Percentiles rank a stretch among this genome's conserved stretches.
phyloP scores from a whole-genome alignment of 257 asterid species.

The Forsythia viridissima region DNA sequence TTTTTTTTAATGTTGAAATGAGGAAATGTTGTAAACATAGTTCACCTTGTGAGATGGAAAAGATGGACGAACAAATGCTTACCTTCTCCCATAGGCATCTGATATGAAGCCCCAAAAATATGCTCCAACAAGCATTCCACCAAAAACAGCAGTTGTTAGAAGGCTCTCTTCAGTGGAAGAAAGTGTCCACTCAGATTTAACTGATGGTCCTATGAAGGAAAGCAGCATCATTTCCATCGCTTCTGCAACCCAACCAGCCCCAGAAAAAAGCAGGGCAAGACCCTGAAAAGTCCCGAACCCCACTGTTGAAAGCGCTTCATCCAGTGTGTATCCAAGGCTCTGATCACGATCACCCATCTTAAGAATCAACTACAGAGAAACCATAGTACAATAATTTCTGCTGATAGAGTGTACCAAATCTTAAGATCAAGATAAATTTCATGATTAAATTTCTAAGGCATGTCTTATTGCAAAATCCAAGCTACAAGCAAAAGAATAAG shows the following conservation, averaged over 20 bases:
- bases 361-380: not conserved
- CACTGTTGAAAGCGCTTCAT: slow-evolving; percentile 36
- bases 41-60: not conserved
- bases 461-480: not conserved
- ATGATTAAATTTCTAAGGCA: not conserved
- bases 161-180: slow-evolving; percentile 43
- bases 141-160: slow-evolving; percentile 36
- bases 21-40: no score
- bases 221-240: slow-evolving; percentile 39
- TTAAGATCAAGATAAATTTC: not conserved
- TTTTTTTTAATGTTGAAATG: no score
- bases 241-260: slow-evolving; percentile 41
- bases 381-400: not conserved
- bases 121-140: slow-evolving; percentile 43
- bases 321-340: slow-evolving; percentile 26
- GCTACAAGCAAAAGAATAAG: not conserved
- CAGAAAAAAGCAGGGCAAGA: slow-evolving; percentile 36
- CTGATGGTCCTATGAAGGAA: slow-evolving; percentile 43
- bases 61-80: not conserved
- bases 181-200: slow-evolving; percentile 38
- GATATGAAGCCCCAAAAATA: slow-evolving; percentile 40
- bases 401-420: not conserved
- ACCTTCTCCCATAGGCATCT: slow-evolving; percentile 42
- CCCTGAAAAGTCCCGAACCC: slow-evolving; percentile 41
- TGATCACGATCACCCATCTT: slow-evolving; percentile 34